Percentiles rank a stretch among this genome's conserved stretches.
Evolutionary conservation across 2,329 filamentous ascomycete genomes (phyloP).

Genomic region (Xylariaceae sp.): DNA sequence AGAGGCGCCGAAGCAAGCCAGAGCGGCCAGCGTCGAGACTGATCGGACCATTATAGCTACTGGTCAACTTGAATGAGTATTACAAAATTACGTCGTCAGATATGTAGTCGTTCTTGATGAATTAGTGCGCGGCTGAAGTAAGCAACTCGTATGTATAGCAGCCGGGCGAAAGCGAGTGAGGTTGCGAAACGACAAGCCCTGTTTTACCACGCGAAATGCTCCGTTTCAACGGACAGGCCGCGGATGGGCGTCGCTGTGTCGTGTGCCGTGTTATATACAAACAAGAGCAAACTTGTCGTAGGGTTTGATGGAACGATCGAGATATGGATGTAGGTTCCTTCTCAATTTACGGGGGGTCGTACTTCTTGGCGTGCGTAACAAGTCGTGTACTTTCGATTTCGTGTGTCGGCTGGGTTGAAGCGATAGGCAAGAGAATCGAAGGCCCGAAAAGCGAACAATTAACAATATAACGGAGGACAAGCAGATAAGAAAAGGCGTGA

Average conservation of each 20-base stretch:
- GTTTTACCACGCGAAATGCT: background rate
- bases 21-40: conserved; percentile 41
- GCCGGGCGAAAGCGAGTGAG: background rate
- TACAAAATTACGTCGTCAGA: conserved; percentile 24
- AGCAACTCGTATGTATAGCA: conserved; percentile 3
- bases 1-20: conserved; percentile 48
- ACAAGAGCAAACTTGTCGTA: background rate
- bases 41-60: conserved; percentile 38
- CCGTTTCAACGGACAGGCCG: background rate
- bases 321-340: no score
- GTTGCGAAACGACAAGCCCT: background rate
- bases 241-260: background rate
- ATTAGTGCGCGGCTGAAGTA: conserved; percentile 5
- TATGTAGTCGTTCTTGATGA: background rate
- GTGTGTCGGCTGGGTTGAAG: conserved; percentile 13
- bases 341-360: background rate
- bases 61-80: conserved; percentile 14
- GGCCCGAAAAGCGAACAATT: conserved; percentile 1
- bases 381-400: background rate
- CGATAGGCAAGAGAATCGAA: conserved; percentile 17
- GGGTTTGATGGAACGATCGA: background rate
- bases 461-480: conserved; percentile 1
- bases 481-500: conserved; percentile 1
- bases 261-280: conserved; percentile 11
- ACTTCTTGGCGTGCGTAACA: conserved; percentile 10